Evolutionary conservation across 106 monocot genomes (phyloP).

Genomic region (Hemerocallis citrina): DNA sequence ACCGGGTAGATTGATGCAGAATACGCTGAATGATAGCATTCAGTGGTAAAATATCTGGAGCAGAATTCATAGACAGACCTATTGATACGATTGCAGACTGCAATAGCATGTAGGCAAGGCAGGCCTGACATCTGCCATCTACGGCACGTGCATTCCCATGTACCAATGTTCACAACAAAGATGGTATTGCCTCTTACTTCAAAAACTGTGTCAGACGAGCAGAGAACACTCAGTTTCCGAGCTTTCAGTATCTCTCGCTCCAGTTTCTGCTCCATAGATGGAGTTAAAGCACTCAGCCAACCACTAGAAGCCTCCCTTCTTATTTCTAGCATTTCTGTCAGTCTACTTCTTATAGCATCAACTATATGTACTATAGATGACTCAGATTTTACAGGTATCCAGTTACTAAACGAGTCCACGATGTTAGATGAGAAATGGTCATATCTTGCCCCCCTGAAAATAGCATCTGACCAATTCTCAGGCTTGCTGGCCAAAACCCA

Average conservation of each 20-base stretch:
- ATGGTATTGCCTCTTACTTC: conserved; percentile 77
- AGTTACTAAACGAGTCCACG: conserved; percentile 53
- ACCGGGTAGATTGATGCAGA: conserved; percentile 46
- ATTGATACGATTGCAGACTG: conserved; percentile 43
- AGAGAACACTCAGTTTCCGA: conserved; percentile 53
- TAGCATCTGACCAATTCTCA: conserved; percentile 77
- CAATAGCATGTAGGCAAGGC: conserved; percentile 70
- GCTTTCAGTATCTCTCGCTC: conserved; percentile 42
- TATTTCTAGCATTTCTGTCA: conserved; percentile 40
- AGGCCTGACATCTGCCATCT: conserved; percentile 82
- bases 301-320: conserved; percentile 33
- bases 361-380: conserved; percentile 62
- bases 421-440: conserved; percentile 68
- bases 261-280: conserved; percentile 61
- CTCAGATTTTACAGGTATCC: conserved; percentile 74
- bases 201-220: conserved; percentile 83
- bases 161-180: conserved; percentile 53
- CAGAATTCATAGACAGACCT: conserved; percentile 60
- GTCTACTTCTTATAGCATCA: conserved; percentile 50
- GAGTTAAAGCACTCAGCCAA: conserved; percentile 48
- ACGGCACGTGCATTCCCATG: conserved; percentile 66
- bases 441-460: conserved; percentile 63
- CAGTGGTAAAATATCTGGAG: conserved; percentile 38
- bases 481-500: conserved; percentile 73
- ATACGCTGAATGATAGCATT: conserved; percentile 51